Base-by-base conservation (phyloP, 202 grass and related monocot genomes). In the Miscanthus sacchariflorus region DNA sequence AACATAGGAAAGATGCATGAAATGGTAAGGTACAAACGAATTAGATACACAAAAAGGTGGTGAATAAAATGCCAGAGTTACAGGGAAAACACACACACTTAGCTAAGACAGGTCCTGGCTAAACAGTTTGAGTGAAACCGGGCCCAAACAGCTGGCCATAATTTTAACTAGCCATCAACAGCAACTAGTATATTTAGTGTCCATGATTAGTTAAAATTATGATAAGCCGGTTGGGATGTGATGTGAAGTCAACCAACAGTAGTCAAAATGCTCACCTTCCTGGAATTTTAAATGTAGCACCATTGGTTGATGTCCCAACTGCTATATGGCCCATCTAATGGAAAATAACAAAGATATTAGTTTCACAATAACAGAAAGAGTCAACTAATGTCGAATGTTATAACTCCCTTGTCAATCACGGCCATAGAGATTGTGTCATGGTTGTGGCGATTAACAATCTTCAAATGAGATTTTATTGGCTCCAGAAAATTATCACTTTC, bases 401-500 rank as follows among this genome's bases (percentile, higher is more conserved):
- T 42, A 86, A 23, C 70, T 74, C 96, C 96, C 86, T 95, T 93
- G 84, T 98, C 94, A 89, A 96, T 90, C 43, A 93, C 91, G 3
- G 96, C 92, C 94, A 98, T 95, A 74, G 94, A 98, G 46, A 98
- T 96, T 19, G 94, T 98, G 49, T 98, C 92, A 93, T 98, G 92
- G 89, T 88, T 98, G 84, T 96, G 56, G 43, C 42, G 85, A 91
- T 80, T 80, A 86, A 95, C 21, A 77, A 80, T 24, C n/a, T 89
- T 94, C 7, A 52, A 80, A 45, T 69, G 80, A 28, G 68, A 79
- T 21, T 88, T 61, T 64, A 79, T 27, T 68, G 63, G 79, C 42
- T 88, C 84, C 58, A 87, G 67, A 54, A 87, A 72, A 81, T 90
- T 84, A 61, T 61, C 68, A 63, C 40, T 44, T 90, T 63, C 24